Base-by-base conservation (phyloP, 306 rosid genomes). In the Cicer yamashitae region DNA sequence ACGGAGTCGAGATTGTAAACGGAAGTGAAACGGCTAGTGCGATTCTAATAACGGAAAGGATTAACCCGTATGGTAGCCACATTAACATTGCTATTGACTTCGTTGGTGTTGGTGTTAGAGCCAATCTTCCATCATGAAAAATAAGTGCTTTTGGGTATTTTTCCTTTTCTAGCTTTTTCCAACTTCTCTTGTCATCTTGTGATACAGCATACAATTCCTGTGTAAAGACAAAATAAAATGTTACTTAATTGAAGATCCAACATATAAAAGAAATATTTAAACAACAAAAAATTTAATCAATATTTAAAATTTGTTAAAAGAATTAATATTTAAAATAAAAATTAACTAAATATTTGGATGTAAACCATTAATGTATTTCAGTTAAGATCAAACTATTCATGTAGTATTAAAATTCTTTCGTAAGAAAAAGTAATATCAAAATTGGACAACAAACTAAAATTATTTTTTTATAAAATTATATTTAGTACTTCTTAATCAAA, bases 61-160 rank as follows among this genome's bases (percentile, higher is more conserved):
- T 5, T 4, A 87, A 0, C 2, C 82, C 93, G 4, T 48, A 65
- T 0, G 98, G 97, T 7, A 84, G 57, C 98, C 98, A 94, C 79
- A 87, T 79, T 8, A 91, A 45, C 37, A 83, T 39, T 3, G 87
- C 87, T 22, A 90, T 20, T 5, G 86, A 47, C 0, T 85, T 48
- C 6, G 73, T 11, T 17, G 86, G 86, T 30, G 81, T 81, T 10
- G 97, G 98, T 52, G 67, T 81, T 4, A 87, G 4, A 1, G 93
- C 97, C 15, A 94, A 39, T 70, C 98, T 81, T 9, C 98, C 98
- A 40, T 94, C 97, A 7, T 94, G 98, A 71, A 94, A 94, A 10
- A 94, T 58, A 0, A 94, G 81, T 8, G 88, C 50, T 67, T 77
- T 84, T 0, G 91, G 94, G 79, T 82, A 87, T 48, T 53, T 83